phyloP scores from a whole-genome alignment of 306 rosid genomes.

The Hippophae rhamnoides region DNA sequence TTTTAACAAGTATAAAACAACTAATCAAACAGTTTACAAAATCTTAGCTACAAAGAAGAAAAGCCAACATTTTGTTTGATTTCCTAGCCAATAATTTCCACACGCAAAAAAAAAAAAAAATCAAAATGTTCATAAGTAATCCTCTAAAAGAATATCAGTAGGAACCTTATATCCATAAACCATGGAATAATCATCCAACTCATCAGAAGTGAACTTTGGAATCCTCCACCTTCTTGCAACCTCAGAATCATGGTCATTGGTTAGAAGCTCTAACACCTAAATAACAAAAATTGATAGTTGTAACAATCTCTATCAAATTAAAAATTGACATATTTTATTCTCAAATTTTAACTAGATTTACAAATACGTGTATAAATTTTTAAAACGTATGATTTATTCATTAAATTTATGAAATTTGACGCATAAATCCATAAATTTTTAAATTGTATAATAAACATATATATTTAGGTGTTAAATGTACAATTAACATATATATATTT shows the following conservation, averaged over 20 bases:
- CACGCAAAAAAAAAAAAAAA: background rate
- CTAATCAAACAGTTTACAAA: no score
- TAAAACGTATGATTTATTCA: no score
- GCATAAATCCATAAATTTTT: no score
- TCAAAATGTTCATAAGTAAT: conserved; percentile 30
- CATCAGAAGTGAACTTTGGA: conserved; percentile 68
- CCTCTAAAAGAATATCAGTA: conserved; percentile 43
- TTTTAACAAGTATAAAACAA: no score
- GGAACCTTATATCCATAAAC: conserved; percentile 72
- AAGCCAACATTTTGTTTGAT: background rate
- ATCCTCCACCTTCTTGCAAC: conserved; percentile 55
- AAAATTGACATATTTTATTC: no score
- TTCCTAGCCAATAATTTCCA: background rate
- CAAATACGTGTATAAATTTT: no score
- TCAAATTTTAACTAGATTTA: no score
- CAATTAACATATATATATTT: no score
- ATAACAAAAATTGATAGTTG: background rate
- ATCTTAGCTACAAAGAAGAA: conserved; percentile 8
- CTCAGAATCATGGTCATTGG: conserved; percentile 42
- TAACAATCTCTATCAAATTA: background rate
- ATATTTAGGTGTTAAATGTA: no score
- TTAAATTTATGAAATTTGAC: no score
- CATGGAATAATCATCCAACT: conserved; percentile 83
- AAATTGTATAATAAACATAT: no score
- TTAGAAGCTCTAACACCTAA: conserved; percentile 66